These are phyloP conservation scores for Sporothrix humicola DNA, from an alignment of 2,329 filamentous ascomycete genomes.

Conservation along the genomic window DNA sequence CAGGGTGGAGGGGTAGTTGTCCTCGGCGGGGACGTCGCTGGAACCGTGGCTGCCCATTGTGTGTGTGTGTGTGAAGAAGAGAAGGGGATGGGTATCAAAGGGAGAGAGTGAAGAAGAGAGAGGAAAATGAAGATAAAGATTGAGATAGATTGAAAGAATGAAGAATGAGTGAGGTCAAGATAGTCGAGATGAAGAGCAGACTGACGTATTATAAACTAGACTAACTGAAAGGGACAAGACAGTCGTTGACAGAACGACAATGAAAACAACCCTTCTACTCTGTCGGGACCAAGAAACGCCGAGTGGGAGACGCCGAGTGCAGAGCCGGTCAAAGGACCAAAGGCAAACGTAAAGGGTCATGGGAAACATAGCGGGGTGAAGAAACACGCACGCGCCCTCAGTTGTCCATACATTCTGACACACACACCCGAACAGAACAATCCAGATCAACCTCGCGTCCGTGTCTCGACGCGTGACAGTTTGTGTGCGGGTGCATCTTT, in stretches of 20 bases:
- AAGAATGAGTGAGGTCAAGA: neutral
- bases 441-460: constrained; percentile 1
- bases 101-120: neutral
- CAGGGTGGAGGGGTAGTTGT: constrained; percentile 41
- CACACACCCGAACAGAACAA: neutral
- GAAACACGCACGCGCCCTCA: neutral
- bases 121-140: neutral
- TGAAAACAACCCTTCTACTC: neutral
- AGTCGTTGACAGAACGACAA: neutral
- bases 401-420: neutral
- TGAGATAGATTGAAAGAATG: no score
- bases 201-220: constrained; percentile 1
- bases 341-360: neutral
- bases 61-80: neutral
- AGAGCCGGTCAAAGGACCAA: neutral
- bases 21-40: constrained; percentile 21
- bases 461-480: neutral
- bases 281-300: constrained; percentile 13
- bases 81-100: neutral
- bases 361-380: neutral
- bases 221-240: constrained; percentile 9
- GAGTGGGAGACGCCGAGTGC: neutral
- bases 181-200: neutral
- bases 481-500: no score
- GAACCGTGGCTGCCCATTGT: constrained; percentile 22